Conservation (phyloP, 2,329 filamentous ascomycete genomes). For the Taxawa tesnikishii region DNA sequence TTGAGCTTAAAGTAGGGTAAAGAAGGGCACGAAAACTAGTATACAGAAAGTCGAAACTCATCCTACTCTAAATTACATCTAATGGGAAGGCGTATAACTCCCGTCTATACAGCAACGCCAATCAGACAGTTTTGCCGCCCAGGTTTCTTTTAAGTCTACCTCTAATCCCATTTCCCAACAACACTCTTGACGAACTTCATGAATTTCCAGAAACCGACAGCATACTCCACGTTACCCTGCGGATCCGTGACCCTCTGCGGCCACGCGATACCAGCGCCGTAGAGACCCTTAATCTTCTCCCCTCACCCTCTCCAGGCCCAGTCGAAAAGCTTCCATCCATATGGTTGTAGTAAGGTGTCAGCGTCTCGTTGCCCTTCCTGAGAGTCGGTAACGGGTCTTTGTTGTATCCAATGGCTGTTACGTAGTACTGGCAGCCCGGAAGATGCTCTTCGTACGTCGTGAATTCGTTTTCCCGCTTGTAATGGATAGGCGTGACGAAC, state of each 20-base stretch:
- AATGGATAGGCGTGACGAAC: constrained; percentile 22
- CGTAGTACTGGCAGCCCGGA: constrained; percentile 37
- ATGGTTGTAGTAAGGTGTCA: constrained; percentile 32
- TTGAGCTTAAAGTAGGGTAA: too few relatives aligned
- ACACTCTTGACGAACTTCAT: constrained; percentile 50
- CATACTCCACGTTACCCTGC: constrained; percentile 47
- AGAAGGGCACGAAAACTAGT: too few relatives aligned
- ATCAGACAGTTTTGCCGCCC: too few relatives aligned
- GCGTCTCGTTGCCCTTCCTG: constrained; percentile 17
- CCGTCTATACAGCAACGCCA: too few relatives aligned
- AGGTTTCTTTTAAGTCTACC: too few relatives aligned
- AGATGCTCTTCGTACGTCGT: constrained; percentile 34
- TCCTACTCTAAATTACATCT: too few relatives aligned
- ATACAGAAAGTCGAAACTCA: too few relatives aligned
- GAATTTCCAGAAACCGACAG: constrained; percentile 54
- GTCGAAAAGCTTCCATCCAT: constrained; percentile 22
- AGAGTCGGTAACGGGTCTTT: constrained; percentile 38
- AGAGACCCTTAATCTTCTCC: constrained; percentile 37
- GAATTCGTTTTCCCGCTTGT: constrained; percentile 38
- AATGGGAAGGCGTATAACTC: too few relatives aligned
- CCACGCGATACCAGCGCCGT: constrained; percentile 52
- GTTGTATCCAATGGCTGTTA: constrained; percentile 49
- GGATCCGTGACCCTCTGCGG: constrained; percentile 50
- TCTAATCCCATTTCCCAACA: constrained; percentile 35
- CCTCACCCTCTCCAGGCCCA: constrained; percentile 1